Base-by-base conservation (phyloP, 1,284 basidiomycete species). In the Microbotryomycetes sp. region DNA sequence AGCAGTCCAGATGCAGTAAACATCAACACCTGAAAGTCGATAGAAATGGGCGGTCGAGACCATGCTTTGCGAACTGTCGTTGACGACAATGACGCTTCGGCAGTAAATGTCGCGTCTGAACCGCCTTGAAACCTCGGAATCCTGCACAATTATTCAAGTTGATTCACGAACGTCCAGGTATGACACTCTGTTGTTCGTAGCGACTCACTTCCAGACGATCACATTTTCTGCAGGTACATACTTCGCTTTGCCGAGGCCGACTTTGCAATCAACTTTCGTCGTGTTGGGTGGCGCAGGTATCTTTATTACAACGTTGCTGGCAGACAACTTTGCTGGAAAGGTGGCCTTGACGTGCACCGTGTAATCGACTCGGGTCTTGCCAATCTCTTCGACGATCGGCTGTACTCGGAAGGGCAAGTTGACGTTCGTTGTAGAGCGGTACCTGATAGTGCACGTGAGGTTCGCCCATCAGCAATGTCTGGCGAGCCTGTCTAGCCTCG, bases 1-100 rank as follows among this genome's bases (percentile, higher is more conserved):
- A 96, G 86, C 70, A 99, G 76, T 0, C 96, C 96, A 7, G 92
- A 97, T 5, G 93, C 83, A 0, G 94, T 97, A 77, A 97, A 92
- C 94, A 98, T 98, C 71, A 98, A 81, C 60, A 99, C 94, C 78
- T 92, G 85, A 77, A 99, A 98, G 76, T 98, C 93, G 62, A 98
- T 85, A 71, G 96, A 90, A 72, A 98, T 97, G 5, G 96, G 96
- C 11, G 96, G 94, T 53, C 94, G 81, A 11, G 91, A 91, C 96
- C 96, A 98, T 2, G 92, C 85, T 81, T 97, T 92, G 48, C 88
- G 84, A 60, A 84, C 83, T 0, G 93, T 97, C 23, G 89, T 94
- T 61, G 84, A 84, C 2, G 91, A 89, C 54, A 97, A 79, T 41
- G 84, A 82, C 3, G 91, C 93, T 23, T 87, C 85, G 0, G 86